phyloP scores from a whole-genome alignment of 352 stramenopile genomes.

The Phytophthora macrochlamydospora region DNA sequence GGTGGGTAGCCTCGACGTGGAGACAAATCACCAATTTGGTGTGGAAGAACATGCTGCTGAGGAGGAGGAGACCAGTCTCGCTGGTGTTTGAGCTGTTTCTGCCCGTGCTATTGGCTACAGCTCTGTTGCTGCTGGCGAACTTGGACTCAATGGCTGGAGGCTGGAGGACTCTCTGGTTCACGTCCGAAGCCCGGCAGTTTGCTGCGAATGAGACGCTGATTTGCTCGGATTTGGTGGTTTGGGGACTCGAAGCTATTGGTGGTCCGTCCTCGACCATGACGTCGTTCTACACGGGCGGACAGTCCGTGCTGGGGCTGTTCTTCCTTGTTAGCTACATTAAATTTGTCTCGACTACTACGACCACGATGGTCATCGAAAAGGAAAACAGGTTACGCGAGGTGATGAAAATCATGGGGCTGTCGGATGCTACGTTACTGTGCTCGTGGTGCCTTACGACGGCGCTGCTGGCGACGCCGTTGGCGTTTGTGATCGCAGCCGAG shows the following conservation, averaged over 20 bases:
- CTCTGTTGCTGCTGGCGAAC: conserved; percentile 64
- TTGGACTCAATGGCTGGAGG: conserved; percentile 48
- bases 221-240: conserved; percentile 37
- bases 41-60: conserved; percentile 76
- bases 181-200: conserved; percentile 24
- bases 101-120: conserved; percentile 52
- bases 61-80: conserved; percentile 46
- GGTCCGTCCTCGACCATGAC: conserved; percentile 45
- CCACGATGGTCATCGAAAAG: conserved; percentile 81
- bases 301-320: conserved; percentile 68
- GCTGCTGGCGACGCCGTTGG: conserved; percentile 50
- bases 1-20: conserved; percentile 27
- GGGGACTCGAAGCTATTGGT: conserved; percentile 39
- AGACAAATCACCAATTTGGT: conserved; percentile 68
- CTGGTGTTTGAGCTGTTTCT: conserved; percentile 64
- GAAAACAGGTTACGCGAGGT: conserved; percentile 78
- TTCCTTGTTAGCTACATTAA: conserved; percentile 65
- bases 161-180: conserved; percentile 41
- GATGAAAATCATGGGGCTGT: conserved; percentile 88
- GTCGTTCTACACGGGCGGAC: conserved; percentile 66
- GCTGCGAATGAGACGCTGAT: conserved; percentile 31
- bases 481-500: conserved; percentile 53
- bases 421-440: conserved; percentile 57
- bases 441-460: conserved; percentile 64
- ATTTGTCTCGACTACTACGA: conserved; percentile 70